Conservation (phyloP, 345 rosid genomes). For the Eucalyptus fibrosa region DNA sequence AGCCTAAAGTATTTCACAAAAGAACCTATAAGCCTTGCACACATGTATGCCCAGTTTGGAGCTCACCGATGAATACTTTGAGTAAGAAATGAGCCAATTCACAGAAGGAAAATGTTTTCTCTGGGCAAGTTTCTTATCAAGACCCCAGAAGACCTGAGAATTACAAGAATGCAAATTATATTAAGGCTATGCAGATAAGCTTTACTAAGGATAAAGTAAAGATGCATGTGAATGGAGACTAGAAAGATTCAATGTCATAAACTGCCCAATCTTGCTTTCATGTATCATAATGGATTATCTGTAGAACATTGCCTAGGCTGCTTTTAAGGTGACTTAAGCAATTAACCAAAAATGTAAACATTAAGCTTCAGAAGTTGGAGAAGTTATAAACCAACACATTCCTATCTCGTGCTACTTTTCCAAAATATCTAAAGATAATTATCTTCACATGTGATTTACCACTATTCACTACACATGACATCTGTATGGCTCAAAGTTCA, state of each 20-base stretch:
- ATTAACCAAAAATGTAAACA: background rate
- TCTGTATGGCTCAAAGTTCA: background rate
- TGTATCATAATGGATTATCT: background rate
- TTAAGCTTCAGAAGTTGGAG: background rate
- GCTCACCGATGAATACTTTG: constrained; percentile 86
- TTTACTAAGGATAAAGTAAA: background rate
- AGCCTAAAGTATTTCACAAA: background rate
- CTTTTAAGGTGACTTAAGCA: background rate
- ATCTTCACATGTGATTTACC: background rate
- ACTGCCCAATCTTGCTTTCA: background rate
- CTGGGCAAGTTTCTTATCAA: constrained; percentile 99
- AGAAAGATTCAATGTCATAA: background rate
- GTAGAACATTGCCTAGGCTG: background rate
- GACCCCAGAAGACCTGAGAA: constrained; percentile 98
- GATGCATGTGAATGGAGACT: background rate
- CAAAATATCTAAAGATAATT: background rate
- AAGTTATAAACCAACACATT: background rate
- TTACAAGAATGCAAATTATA: background rate
- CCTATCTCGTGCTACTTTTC: background rate
- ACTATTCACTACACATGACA: background rate
- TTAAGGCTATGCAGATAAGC: background rate
- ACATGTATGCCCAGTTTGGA: background rate
- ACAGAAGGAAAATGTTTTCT: constrained; percentile 99
- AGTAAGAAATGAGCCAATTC: constrained; percentile 98
- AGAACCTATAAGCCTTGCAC: background rate